phyloP scores from a whole-genome alignment of 2,329 filamentous ascomycete species.

The Xylariaceae sp. region DNA sequence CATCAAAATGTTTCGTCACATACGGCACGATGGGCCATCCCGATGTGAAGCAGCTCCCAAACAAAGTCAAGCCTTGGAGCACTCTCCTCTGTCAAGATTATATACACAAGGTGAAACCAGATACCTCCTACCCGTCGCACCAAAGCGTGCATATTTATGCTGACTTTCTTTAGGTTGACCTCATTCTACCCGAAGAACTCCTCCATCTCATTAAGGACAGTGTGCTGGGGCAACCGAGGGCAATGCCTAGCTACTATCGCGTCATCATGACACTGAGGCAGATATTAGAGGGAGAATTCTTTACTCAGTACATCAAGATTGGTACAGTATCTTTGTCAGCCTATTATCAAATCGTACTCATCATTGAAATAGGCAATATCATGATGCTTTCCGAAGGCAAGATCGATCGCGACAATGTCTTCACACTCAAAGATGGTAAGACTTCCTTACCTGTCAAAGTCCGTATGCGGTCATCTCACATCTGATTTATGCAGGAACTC shows the following conservation, averaged over 20 bases:
- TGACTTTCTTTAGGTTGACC: constrained; percentile 50
- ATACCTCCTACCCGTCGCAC: background rate
- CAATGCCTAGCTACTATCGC: constrained; percentile 54
- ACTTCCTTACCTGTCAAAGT: background rate
- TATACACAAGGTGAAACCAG: constrained; percentile 57
- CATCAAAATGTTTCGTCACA: constrained; percentile 70
- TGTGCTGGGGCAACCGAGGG: constrained; percentile 37
- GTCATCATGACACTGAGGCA: constrained; percentile 70
- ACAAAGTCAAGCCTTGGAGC: constrained; percentile 73
- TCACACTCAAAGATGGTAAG: constrained; percentile 65
- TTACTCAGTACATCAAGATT: constrained; percentile 78
- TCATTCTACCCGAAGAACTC: constrained; percentile 66
- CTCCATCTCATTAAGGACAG: constrained; percentile 52
- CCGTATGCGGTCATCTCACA: constrained; percentile 1
- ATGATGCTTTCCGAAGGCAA: constrained; percentile 80
- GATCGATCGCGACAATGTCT: constrained; percentile 66
- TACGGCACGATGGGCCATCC: constrained; percentile 66
- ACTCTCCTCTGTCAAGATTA: constrained; percentile 62
- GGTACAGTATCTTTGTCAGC: constrained; percentile 48
- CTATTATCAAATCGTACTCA: background rate
- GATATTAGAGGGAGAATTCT: constrained; percentile 70
- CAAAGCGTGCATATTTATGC: background rate
- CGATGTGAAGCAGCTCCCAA: constrained; percentile 65
- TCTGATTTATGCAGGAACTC: constrained; percentile 45
- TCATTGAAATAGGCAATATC: constrained; percentile 59